Evolutionary conservation across 2,329 filamentous ascomycete species (phyloP).

Genomic region (Dactylellina drechsleri): DNA sequence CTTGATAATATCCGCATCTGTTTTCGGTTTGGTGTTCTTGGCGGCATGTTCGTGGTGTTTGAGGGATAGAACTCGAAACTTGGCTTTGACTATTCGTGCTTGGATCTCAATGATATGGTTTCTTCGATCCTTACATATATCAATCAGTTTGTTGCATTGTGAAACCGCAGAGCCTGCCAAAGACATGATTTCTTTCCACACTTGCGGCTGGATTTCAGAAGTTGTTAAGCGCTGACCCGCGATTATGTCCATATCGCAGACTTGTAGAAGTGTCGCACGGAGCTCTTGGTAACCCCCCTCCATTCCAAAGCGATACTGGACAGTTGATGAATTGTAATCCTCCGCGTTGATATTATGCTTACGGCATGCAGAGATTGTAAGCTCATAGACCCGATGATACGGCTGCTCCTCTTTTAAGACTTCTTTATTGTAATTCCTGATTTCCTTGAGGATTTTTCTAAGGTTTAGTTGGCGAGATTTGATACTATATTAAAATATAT

Average conservation of each 20-base stretch:
- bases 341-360: slow-evolving; percentile 15
- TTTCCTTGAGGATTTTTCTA: background rate
- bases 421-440: slow-evolving; percentile 8
- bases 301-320: slow-evolving; percentile 45
- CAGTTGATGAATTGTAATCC: slow-evolving; percentile 27
- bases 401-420: slow-evolving; percentile 44
- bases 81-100: slow-evolving; percentile 20
- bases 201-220: background rate
- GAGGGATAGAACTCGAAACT: slow-evolving; percentile 6
- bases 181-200: background rate
- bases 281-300: slow-evolving; percentile 46
- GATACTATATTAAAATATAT: too few species aligned
- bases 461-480: background rate
- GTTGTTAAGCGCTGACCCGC: background rate
- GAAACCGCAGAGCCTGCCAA: background rate
- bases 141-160: slow-evolving; percentile 10
- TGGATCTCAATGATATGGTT: slow-evolving; percentile 31
- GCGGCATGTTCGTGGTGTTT: background rate
- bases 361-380: slow-evolving; percentile 20
- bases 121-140: slow-evolving; percentile 14
- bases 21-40: slow-evolving; percentile 15
- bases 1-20: slow-evolving; percentile 23
- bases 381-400: slow-evolving; percentile 44
- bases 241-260: slow-evolving; percentile 41
- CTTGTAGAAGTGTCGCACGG: slow-evolving; percentile 1